Conservation (phyloP, 345 rosid genomes). For the Salix suchowensis region DNA sequence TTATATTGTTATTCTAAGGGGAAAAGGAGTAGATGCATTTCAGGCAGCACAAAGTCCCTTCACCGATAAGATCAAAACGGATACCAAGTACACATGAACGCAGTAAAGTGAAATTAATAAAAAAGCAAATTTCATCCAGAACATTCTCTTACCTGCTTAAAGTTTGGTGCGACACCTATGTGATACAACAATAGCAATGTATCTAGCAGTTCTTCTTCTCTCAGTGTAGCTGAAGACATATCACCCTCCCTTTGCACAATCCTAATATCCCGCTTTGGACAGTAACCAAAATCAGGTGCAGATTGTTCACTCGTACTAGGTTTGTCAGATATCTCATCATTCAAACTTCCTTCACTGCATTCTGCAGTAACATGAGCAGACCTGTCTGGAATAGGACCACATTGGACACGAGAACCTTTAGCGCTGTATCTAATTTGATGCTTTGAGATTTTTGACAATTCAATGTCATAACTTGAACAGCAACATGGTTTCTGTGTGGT, state of each 20-base stretch:
- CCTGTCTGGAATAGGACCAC: constrained; percentile 68
- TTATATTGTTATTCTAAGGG: too few species aligned
- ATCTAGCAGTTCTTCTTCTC: constrained; percentile 93
- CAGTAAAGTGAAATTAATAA: not conserved
- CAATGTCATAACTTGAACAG: constrained; percentile 71
- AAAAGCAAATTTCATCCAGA: not conserved
- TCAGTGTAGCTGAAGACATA: constrained; percentile 54
- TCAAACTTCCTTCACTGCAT: constrained; percentile 68
- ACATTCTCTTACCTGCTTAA: constrained; percentile 68
- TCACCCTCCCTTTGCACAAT: constrained; percentile 50
- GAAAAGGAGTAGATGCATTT: not conserved
- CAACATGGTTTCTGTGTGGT: constrained; percentile 87
- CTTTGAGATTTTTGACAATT: constrained; percentile 58
- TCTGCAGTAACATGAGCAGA: constrained; percentile 83
- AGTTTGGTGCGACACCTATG: constrained; percentile 89
- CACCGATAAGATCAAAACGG: not conserved
- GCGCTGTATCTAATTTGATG: constrained; percentile 48
- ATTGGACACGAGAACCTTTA: constrained; percentile 58
- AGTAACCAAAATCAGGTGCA: constrained; percentile 75
- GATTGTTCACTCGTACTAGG: constrained; percentile 91
- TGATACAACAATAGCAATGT: constrained; percentile 70
- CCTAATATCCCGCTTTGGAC: constrained; percentile 49
- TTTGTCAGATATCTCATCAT: constrained; percentile 82
- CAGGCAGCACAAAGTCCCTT: not conserved
- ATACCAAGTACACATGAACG: not conserved